A percentile compares a stretch with the other conserved stretches of the same genome.
Conservation (phyloP, 2,329 filamentous ascomycete species). For the Cytospora paraplurivora region DNA sequence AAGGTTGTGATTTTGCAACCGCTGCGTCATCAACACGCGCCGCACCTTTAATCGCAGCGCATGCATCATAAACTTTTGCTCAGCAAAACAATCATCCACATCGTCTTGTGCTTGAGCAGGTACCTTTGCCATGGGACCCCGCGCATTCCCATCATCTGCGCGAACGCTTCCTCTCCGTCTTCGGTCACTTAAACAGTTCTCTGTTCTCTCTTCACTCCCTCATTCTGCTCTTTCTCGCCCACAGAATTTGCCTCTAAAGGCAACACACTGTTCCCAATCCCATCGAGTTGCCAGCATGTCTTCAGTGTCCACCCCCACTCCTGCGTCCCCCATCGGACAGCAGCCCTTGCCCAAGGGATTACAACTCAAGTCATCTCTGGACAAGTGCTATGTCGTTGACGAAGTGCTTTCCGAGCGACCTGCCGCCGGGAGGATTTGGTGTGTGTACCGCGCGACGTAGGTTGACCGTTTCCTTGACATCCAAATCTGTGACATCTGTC, state of each 20-base stretch:
- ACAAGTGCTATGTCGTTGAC: constrained; percentile 29
- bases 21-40: not conserved
- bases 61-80: too few species aligned
- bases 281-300: constrained; percentile 27
- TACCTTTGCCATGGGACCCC: too few species aligned
- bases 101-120: too few species aligned
- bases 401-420: constrained; percentile 30
- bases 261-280: constrained; percentile 19
- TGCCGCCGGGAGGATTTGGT: constrained; percentile 28
- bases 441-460: constrained; percentile 29
- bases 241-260: not conserved
- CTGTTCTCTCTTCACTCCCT: too few species aligned
- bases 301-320: constrained; percentile 20
- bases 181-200: too few species aligned
- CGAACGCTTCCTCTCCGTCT: too few species aligned
- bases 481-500: constrained; percentile 16
- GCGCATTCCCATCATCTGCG: too few species aligned
- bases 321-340: constrained; percentile 24
- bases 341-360: constrained; percentile 26
- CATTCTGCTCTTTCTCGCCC: too few species aligned
- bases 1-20: too few species aligned
- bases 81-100: too few species aligned
- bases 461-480: constrained; percentile 23
- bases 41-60: too few species aligned
- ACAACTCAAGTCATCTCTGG: constrained; percentile 28